Conservation (phyloP, 768 basidiomycete species). For the Boletus huronensis region DNA sequence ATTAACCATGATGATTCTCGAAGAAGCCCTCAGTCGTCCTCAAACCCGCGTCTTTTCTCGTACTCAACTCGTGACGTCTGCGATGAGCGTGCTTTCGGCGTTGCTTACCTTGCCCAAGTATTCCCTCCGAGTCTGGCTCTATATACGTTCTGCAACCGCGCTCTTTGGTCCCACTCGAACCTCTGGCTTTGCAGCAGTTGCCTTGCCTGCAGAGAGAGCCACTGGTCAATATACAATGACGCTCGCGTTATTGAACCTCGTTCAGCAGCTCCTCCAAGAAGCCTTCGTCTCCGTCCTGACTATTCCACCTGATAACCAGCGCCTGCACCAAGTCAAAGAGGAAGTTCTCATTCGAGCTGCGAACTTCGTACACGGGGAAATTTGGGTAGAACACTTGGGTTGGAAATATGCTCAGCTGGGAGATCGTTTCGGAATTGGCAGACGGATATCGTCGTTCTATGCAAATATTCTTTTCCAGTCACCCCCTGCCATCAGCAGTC, state of each 20-base stretch:
- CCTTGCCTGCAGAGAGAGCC: slow-evolving; percentile 67
- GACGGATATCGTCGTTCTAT: slow-evolving; percentile 63
- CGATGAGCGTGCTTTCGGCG: slow-evolving; percentile 77
- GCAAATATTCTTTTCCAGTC: slow-evolving; percentile 61
- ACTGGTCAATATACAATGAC: slow-evolving; percentile 82
- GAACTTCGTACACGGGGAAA: slow-evolving; percentile 76
- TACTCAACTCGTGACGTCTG: slow-evolving; percentile 68
- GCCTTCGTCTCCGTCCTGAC: slow-evolving; percentile 52
- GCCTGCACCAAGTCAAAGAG: slow-evolving; percentile 71
- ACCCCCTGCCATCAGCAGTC: slow-evolving; percentile 48
- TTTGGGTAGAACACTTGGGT: slow-evolving; percentile 81
- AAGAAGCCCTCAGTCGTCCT: slow-evolving; percentile 65
- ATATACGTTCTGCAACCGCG: slow-evolving; percentile 72
- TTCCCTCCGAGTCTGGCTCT: slow-evolving; percentile 86
- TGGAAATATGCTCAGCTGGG: slow-evolving; percentile 86
- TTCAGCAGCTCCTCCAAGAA: slow-evolving; percentile 72
- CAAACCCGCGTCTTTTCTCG: slow-evolving; percentile 42
- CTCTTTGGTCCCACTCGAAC: slow-evolving; percentile 66
- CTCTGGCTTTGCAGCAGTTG: slow-evolving; percentile 56
- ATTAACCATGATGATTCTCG: slow-evolving; percentile 75
- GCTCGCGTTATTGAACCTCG: slow-evolving; percentile 69
- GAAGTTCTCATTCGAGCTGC: slow-evolving; percentile 79
- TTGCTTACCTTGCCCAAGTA: slow-evolving; percentile 70
- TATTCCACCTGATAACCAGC: slow-evolving; percentile 52
- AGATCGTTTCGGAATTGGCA: slow-evolving; percentile 81